A percentile compares a stretch with the other conserved stretches of the same genome.
Evolutionary conservation across 257 asterid genomes (phyloP).

Genomic region (Scutellaria baicalensis): DNA sequence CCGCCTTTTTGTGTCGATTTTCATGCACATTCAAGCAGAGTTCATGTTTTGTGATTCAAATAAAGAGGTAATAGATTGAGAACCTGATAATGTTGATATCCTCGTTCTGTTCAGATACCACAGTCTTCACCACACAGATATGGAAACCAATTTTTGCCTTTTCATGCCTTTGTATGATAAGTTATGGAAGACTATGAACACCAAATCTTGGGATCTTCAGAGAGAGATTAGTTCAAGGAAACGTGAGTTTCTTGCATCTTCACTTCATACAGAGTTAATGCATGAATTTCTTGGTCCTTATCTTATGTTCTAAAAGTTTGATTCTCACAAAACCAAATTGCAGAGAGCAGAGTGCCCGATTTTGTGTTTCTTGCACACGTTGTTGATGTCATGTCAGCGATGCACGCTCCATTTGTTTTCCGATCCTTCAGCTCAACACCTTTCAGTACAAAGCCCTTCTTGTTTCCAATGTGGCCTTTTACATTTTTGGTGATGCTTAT

Average conservation of each 20-base stretch:
- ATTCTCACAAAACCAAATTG: background rate
- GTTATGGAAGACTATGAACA: conserved; percentile 59
- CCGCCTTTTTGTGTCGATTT: background rate
- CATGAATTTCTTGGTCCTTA: background rate
- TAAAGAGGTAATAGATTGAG: too few species aligned
- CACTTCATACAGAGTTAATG: background rate
- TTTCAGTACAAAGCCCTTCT: conserved; percentile 49
- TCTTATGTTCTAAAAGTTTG: background rate
- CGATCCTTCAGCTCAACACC: conserved; percentile 83
- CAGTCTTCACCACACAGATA: conserved; percentile 61
- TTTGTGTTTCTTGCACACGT: conserved; percentile 90
- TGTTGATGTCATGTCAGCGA: conserved; percentile 66
- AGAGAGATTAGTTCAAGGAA: conserved; percentile 49
- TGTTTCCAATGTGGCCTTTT: conserved; percentile 73
- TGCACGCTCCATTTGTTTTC: conserved; percentile 69
- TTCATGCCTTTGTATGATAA: conserved; percentile 81
- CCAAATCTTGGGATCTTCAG: conserved; percentile 61
- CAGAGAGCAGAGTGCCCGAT: conserved; percentile 75
- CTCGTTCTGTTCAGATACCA: conserved; percentile 58
- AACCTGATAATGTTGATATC: background rate
- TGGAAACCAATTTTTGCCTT: conserved; percentile 76
- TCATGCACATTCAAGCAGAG: background rate
- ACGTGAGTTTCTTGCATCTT: conserved; percentile 40
- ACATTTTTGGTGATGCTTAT: conserved; percentile 47
- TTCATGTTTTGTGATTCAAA: too few species aligned